Base-by-base conservation (phyloP, 140 eudicot genomes). In the Oenanthe javanica region DNA sequence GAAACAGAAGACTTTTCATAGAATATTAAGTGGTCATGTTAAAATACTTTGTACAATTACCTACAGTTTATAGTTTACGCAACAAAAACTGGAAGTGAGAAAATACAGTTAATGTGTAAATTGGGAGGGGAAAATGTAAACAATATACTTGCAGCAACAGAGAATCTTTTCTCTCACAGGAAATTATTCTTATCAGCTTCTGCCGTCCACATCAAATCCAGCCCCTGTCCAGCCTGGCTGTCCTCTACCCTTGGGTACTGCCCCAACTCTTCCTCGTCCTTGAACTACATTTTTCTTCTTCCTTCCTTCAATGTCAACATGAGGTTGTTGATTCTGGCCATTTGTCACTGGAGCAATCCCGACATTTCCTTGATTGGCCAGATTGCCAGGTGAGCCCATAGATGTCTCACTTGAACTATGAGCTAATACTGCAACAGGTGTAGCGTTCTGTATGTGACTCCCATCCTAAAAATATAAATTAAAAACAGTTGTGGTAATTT, bases 191-290 rank as follows among this genome's bases (percentile, higher is more conserved):
- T 11, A 47, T 47, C 57, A 74, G 52, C 40, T 74, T 74, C 78
- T 74, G 13, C 78, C 59, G 23, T 74, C 78, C 42, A 89, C 93
- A 77, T 89, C 89, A 76, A 89, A 89, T 52, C 93, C 93, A 63
- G 93, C 84, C 76, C 93, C 93, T 8, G 93, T 89, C 93, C 93
- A 89, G 77, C 90, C 93, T 46, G 81, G 81, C 27, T 86, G 78
- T 49, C 86, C 87, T 78, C 93, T 89, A 77, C 89, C 87, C 81
- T 87, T 89, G 9, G 93, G 86, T 46, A 89, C 77, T 38, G 87
- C 87, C 50, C 90, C 93, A 23, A 89, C 83, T 79, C 93, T 89
- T 83, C 86, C 89, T 79, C 84, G 83, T 40, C 90, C 93, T 74
- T 74, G 78, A 42, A 23, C 51, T 47, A 47, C 25, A 74, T 47